Base-by-base conservation (phyloP, 305 asterid species). In the Coffea humblotiana region DNA sequence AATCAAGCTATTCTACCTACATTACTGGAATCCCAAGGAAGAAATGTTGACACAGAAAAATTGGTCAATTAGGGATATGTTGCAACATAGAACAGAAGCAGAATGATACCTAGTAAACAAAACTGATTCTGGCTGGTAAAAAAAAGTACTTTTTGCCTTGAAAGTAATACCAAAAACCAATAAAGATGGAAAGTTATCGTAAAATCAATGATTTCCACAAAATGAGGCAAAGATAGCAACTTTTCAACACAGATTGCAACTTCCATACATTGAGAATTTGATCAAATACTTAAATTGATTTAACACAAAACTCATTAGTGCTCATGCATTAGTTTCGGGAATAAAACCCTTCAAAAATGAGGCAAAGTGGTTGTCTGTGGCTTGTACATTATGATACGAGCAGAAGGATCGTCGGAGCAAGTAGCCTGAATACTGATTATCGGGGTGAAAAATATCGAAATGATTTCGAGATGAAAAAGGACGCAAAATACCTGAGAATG, bases 401-500 rank as follows among this genome's bases (percentile, higher is more conserved):
- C 5, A 25, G 63, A 16, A 72, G 27, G 77, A n/a, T 49, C 16
- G 52, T 5, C 0, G 35, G 23, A 40, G 43, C 43, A 16, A 29
- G 54, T 49, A 9, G 61, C 56, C 76, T 48, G 60, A 72, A 49
- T 3, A 12, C 12, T 9, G 54, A 40, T 13, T 49, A 49, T 2
- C 54, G 14, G 12, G 54, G 54, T 49, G 3, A 49, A 19, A 1
- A 56, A 6, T 18, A 18, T 16, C 23, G 6, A 9, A 56, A 8
- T 19, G 63, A 19, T 18, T 56, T 56, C 63, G 10, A 37, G 49
- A 21, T 37, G 60, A 32, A 71, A 61, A 27, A 66, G 51, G 3
- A 72, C 7, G 40, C 6, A 74, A 16, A 65, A 80, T 27, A 91
- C 92, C 92, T 88, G 94, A 80, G 82, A 88, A 78, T 89, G 97